Evolutionary conservation across 768 basidiomycete genomes (phyloP).

Genomic region (Galerina marginata): DNA sequence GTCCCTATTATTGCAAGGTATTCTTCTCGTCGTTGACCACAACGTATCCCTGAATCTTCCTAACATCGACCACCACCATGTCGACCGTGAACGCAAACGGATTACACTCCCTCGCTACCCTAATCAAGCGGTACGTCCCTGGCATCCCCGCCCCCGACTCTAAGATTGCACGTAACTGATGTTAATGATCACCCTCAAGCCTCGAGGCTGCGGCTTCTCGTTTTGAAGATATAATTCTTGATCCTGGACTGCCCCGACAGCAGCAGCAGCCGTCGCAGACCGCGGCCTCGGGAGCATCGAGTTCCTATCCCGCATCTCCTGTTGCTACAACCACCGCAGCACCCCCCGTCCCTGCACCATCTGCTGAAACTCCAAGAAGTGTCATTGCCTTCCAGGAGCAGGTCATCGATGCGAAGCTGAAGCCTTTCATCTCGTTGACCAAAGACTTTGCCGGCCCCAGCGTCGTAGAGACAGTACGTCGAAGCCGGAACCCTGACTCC

Average conservation of each 20-base stretch:
- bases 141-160: not conserved
- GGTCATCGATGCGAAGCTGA: constrained; percentile 75
- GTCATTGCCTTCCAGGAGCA: constrained; percentile 77
- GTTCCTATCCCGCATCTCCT: constrained; percentile 15
- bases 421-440: constrained; percentile 76
- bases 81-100: constrained; percentile 49
- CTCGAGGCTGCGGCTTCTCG: constrained; percentile 93
- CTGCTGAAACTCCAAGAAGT: constrained; percentile 54
- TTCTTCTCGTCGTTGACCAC: not conserved
- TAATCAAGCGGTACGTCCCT: constrained; percentile 74
- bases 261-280: not conserved
- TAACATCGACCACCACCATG: constrained; percentile 13
- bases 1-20: not conserved
- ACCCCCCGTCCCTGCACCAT: constrained; percentile 32
- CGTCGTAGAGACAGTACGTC: constrained; percentile 79
- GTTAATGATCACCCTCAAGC: constrained; percentile 48
- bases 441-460: constrained; percentile 68
- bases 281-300: constrained; percentile 1
- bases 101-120: constrained; percentile 77
- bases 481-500: not conserved
- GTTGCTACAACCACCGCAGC: constrained; percentile 11
- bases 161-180: constrained; percentile 10
- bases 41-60: not conserved
- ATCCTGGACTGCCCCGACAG: constrained; percentile 12
- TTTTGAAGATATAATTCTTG: constrained; percentile 80